Evolutionary conservation across 768 basidiomycete species (phyloP).

Genomic region (Trametes sanguinea): DNA sequence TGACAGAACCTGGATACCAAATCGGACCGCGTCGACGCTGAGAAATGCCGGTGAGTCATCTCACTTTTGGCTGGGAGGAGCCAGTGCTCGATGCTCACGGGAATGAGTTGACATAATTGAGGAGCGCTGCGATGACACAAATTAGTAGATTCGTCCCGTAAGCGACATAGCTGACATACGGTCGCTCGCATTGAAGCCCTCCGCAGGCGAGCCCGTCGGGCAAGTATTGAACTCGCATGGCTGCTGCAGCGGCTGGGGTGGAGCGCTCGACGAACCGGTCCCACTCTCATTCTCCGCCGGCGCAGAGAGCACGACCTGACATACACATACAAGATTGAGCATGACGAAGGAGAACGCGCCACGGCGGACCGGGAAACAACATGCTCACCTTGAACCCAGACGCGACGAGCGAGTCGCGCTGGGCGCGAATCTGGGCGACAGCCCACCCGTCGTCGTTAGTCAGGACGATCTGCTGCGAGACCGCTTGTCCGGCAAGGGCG

Average conservation of each 20-base stretch:
- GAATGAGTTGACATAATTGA: constrained; percentile 49
- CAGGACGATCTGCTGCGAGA: constrained; percentile 30
- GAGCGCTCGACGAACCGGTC: constrained; percentile 42
- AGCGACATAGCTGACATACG: constrained; percentile 29
- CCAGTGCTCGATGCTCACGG: constrained; percentile 30
- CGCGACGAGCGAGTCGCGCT: constrained; percentile 39
- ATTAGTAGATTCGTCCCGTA: background rate
- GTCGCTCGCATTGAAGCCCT: constrained; percentile 44
- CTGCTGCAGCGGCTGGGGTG: constrained; percentile 34
- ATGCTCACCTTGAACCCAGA: constrained; percentile 40
- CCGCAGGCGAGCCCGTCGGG: constrained; percentile 43
- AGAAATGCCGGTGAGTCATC: background rate
- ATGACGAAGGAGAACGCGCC: background rate
- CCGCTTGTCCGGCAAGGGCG: background rate
- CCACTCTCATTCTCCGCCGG: constrained; percentile 51
- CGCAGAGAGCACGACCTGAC: constrained; percentile 47
- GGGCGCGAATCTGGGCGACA: constrained; percentile 46
- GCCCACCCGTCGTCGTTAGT: constrained; percentile 48
- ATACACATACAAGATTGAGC: background rate
- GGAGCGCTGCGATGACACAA: constrained; percentile 28
- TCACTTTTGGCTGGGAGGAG: too few relatives aligned
- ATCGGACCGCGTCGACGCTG: constrained; percentile 41
- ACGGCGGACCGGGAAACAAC: background rate
- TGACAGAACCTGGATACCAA: constrained; percentile 42
- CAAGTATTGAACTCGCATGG: constrained; percentile 48